Percentiles rank a stretch among this genome's conserved stretches.
These are phyloP conservation scores for Lipomyces lipofer DNA, from an alignment of 805 yeast genomes.

Conservation along the genomic window DNA sequence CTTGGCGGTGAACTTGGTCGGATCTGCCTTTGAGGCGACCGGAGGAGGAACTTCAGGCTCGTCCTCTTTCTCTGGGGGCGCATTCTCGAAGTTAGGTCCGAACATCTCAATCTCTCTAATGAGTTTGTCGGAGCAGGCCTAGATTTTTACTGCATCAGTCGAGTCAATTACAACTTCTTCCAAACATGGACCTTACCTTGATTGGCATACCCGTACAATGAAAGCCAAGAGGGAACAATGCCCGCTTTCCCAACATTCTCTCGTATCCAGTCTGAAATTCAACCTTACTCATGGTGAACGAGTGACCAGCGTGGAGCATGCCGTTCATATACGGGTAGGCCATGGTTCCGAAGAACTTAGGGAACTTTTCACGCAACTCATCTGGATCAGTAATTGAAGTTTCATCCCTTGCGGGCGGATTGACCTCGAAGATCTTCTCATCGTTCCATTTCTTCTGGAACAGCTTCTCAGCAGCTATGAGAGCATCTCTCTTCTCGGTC, in stretches of 20 bases:
- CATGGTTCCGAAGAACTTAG: conserved; percentile 90
- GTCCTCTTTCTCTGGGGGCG: conserved; percentile 55
- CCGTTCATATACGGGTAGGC: conserved; percentile 99
- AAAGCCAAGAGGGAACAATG: conserved; percentile 94
- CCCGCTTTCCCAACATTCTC: conserved; percentile 90
- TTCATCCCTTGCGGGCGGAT: conserved; percentile 81
- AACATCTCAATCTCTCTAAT: conserved; percentile 89
- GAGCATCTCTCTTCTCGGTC: conserved; percentile 93
- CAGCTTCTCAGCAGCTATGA: conserved; percentile 83
- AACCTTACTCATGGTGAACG: conserved; percentile 89
- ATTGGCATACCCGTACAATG: conserved; percentile 99
- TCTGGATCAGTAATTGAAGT: conserved; percentile 58
- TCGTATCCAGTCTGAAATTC: conserved; percentile 93
- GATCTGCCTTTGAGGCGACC: conserved; percentile 48
- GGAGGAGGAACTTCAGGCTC: conserved; percentile 38
- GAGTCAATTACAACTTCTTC: too few species aligned
- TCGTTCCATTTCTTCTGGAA: conserved; percentile 87
- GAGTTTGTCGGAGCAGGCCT: conserved; percentile 91
- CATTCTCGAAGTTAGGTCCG: conserved; percentile 71
- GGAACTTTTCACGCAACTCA: conserved; percentile 73
- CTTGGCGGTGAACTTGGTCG: conserved; percentile 87
- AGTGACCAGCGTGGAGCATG: conserved; percentile 95
- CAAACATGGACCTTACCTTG: conserved; percentile 33
- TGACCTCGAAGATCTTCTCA: conserved; percentile 78
- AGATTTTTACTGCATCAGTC: too few species aligned